phyloP scores from a whole-genome alignment of 2,329 filamentous ascomycete species.

The Calycina marina region DNA sequence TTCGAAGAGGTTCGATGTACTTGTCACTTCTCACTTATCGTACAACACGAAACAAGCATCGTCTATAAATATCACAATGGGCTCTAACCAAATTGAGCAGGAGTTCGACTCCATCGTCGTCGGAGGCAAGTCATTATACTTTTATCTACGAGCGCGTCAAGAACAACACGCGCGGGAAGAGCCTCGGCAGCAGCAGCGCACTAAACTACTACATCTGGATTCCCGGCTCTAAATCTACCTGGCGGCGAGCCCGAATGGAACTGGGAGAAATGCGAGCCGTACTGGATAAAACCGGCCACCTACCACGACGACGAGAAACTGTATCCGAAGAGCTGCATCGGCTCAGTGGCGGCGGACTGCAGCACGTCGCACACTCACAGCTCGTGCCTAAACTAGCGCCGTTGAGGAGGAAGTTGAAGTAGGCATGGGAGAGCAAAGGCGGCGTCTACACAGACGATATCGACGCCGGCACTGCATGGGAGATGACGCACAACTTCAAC shows the following conservation, averaged over 20 bases:
- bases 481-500: slow-evolving; percentile 37
- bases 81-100: background rate
- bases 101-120: slow-evolving; percentile 29
- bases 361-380: slow-evolving; percentile 39
- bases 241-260: slow-evolving; percentile 37
- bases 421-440: slow-evolving; percentile 39
- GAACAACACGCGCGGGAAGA: slow-evolving; percentile 35
- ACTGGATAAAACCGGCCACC: slow-evolving; percentile 38
- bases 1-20: no score
- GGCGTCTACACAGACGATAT: slow-evolving; percentile 36
- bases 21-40: no score
- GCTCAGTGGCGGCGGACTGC: slow-evolving; percentile 35
- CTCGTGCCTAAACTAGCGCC: slow-evolving; percentile 34
- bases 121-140: no score
- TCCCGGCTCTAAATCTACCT: slow-evolving; percentile 40
- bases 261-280: slow-evolving; percentile 35
- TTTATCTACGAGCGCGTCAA: no score
- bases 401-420: slow-evolving; percentile 34
- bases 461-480: slow-evolving; percentile 38
- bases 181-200: slow-evolving; percentile 34
- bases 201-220: slow-evolving; percentile 54
- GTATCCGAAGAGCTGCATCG: slow-evolving; percentile 32
- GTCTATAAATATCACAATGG: no score
- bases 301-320: slow-evolving; percentile 39
- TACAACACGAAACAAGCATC: no score